Conservation (phyloP, 2,329 filamentous ascomycete genomes). For the Pyricularia sp. region DNA sequence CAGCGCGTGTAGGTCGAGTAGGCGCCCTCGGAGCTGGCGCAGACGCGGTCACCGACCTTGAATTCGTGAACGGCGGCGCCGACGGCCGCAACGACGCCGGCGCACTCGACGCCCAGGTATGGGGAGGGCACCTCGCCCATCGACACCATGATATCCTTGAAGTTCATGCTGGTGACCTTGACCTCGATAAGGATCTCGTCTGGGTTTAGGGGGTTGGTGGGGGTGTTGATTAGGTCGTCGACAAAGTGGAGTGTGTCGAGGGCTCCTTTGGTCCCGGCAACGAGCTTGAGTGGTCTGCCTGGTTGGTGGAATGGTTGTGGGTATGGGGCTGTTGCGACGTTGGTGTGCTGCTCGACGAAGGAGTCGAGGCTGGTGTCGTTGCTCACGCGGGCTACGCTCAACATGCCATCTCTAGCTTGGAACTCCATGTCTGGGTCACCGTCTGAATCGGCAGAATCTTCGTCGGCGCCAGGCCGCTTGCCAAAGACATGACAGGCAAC, state of each 20-base stretch:
- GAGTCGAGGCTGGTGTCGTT: slow-evolving; percentile 7
- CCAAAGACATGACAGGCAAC: slow-evolving; percentile 6
- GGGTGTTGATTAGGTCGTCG: slow-evolving; percentile 8
- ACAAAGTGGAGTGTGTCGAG: slow-evolving; percentile 17
- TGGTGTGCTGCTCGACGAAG: slow-evolving; percentile 9
- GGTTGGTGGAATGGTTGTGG: slow-evolving; percentile 9
- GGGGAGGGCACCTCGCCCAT: slow-evolving; percentile 9
- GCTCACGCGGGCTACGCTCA: slow-evolving; percentile 5
- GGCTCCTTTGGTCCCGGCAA: slow-evolving; percentile 12
- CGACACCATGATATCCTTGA: slow-evolving; percentile 23
- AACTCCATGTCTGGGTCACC: slow-evolving; percentile 9
- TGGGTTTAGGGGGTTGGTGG: slow-evolving; percentile 3
- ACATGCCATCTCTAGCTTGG: slow-evolving; percentile 5
- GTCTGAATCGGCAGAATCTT: neutral
- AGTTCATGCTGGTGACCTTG: slow-evolving; percentile 20
- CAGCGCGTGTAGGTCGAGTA: slow-evolving; percentile 7
- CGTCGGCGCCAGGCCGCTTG: neutral
- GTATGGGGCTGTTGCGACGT: slow-evolving; percentile 6
- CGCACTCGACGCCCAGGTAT: slow-evolving; percentile 15
- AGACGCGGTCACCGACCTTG: slow-evolving; percentile 21
- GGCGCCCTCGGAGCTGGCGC: slow-evolving; percentile 10
- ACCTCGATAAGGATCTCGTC: slow-evolving; percentile 17
- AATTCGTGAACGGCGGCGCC: slow-evolving; percentile 11
- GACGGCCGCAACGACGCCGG: slow-evolving; percentile 7
- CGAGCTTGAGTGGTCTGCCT: slow-evolving; percentile 11